Base-by-base conservation (phyloP, 805 yeast genomes). In the Candida easanensis region DNA sequence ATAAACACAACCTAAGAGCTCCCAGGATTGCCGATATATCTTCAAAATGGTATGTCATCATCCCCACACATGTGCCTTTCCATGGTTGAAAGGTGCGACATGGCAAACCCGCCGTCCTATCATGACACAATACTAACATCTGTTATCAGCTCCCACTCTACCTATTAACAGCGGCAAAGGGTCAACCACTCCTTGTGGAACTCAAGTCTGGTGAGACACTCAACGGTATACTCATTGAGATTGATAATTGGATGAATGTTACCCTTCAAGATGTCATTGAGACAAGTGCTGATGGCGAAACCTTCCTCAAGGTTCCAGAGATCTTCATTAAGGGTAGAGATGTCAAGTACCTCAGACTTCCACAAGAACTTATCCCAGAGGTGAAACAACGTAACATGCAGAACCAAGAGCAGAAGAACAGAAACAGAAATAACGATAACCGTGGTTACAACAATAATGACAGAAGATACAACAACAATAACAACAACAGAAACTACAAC, bases 231-330 rank as follows among this genome's bases (percentile, higher is more conserved):
- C 71, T 93, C 46, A 78, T 80, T 43, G 85, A 87, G 58, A 88
- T 96, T 55, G 99, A 93, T 63, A 82, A 88, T 31, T 87, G 95
- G 89, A 93, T 93, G 99, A 93, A 93, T 63, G 71, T 93, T 51
- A 86, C 96, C 2, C 71, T 93, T 41, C 73, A 73, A 26, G 82
- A 89, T 50, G 97, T 84, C 14, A 77, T 81, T 37, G 85, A 82
- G 58, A 75, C 82, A 14, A 78, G 79, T 54, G 69, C 79, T 33
- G 61, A 73, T 52, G 91, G 86, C 30, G 80, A 76, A 50, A 70
- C 70, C 41, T 85, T 77, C 61, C 62, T 74, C 41, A 81, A 82
- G 58, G 65, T 84, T 36, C 78, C 81, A 3, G 95, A 87, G 56
- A 75, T 84, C 44, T 90, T 89, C 60, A 77, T 90, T 31, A 81